Base-by-base conservation (phyloP, 2,329 filamentous ascomycete species). In the Dothistroma septosporum region DNA sequence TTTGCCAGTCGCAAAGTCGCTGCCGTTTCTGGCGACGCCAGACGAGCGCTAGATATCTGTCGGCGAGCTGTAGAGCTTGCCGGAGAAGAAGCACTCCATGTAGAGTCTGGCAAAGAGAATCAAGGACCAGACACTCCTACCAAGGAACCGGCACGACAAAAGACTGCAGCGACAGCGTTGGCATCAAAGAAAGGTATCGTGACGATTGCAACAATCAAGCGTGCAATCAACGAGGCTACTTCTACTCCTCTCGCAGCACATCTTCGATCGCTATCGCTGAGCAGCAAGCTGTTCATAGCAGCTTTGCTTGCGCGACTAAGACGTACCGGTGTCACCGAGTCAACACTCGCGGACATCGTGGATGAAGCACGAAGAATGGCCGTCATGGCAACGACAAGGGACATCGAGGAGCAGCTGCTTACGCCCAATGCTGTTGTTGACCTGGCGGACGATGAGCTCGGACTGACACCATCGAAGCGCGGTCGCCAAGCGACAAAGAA, bases 1-100 rank as follows among this genome's bases (percentile, higher is more conserved):
- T 99, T 99, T 72, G 94, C 94, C 3, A 93, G 91, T 68, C 87
- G 94, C 63, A 99, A 99, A 77, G 94, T 99, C 33, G 94, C 94
- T 5, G 93, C 94, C 44, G 95, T 99, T 49, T 95, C 90, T 65
- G 95, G 94, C 61, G 94, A 99, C 70, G 94, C 94, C 19, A 84
- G 94, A 59, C 86, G 94, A 65, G 94, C 92, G 1, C 82, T 99
- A 21, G 94, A 99, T 70, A 97, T 99, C 61, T 99, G 95, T 74
- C 86, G 94, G 32, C 86, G 94, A 65, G 94, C 94, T 1, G 94
- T 99, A 14, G 94, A 99, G 76, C 86, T 99, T 28, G 94, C 93
- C 32, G 94, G 99, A 75, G 83, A 88, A 54, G 88, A 93, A 62
- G 73, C 68, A 24, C 21, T 71, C 53, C 67, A 71, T 31, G 69